Evolutionary conservation across 306 rosid genomes (phyloP), one percentile per base, ranked within the genome.

Genomic region (Inga leiocalycina): DNA sequence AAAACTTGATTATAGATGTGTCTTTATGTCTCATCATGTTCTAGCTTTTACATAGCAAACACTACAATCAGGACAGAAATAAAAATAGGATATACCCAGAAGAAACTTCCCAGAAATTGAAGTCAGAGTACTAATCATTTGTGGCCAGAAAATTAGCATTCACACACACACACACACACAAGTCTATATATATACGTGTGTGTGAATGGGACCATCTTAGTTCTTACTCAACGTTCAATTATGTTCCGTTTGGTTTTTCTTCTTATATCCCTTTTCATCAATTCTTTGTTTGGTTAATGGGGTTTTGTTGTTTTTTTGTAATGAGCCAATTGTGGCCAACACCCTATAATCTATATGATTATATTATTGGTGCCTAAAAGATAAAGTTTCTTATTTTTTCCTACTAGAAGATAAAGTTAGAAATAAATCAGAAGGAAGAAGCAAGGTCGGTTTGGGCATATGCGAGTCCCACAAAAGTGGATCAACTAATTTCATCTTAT

Each of bases 31-130:
- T 51, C 19, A 64, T 74, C 82, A 69, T 75, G 78, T 61, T 79
- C 2, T 69, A 35, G 71, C 54, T 79, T 79, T 70, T 84, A 43
- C 45, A 30, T 51, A 62, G 7, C n/a, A 61, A 32, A 72, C 51
- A 83, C 64, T 79, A 77, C 79, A 84, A 84, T 62, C 64, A 74
- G 46, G 74, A 57, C 52, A 14, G 27, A 57, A 59, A 52, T 17
- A 0, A 52, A 52, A 52, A 51, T 16, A 52, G 22, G 59, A 22
- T 16, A 4, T 37, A 4, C 2, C 59, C 32, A n/a, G 49, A 70
- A 69, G 80, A 87, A 84, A 81, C 80, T 82, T 84, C 78, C 82
- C 88, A 54, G 75, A 84, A 87, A 10, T 82, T 84, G 56, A 87
- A 81, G 90, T 87, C 86, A 82, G 39, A 16, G 32, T 37, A 49